Evolutionary conservation across 208 protist genomes (phyloP).

Genomic region (Trichomonas gallinae): DNA sequence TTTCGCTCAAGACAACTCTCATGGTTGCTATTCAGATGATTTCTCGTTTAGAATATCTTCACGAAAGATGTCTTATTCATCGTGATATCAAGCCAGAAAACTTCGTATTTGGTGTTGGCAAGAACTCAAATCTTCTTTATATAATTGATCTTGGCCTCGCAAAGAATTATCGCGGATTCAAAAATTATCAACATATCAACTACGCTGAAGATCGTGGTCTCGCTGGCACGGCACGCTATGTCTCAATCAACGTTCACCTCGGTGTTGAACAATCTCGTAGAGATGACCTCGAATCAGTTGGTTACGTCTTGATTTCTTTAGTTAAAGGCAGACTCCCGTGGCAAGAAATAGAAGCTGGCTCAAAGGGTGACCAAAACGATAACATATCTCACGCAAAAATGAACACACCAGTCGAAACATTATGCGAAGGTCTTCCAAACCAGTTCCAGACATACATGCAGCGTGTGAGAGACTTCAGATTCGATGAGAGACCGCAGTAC

Average conservation of each 20-base stretch:
- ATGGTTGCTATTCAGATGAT: constrained; percentile 23
- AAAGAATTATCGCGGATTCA: constrained; percentile 93
- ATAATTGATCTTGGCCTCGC: constrained; percentile 62
- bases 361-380: neutral
- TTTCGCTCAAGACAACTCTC: neutral
- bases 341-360: neutral
- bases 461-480: neutral
- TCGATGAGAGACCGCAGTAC: neutral
- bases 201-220: constrained; percentile 96
- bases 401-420: neutral
- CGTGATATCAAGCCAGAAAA: constrained; percentile 94
- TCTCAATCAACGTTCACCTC: constrained; percentile 95
- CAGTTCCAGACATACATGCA: neutral
- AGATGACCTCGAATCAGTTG: constrained; percentile 9
- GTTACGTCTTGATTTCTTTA: neutral
- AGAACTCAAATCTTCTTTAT: constrained; percentile 37
- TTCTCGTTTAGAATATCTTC: constrained; percentile 35
- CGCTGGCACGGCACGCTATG: constrained; percentile 97
- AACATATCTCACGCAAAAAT: neutral
- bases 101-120: constrained; percentile 82
- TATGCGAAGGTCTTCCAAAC: neutral
- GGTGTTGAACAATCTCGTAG: constrained; percentile 74
- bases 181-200: constrained; percentile 91
- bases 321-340: neutral
- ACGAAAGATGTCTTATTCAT: constrained; percentile 89